Evolutionary conservation across 2,329 filamentous ascomycete species (phyloP), one percentile per base, ranked within the genome.

Genomic region (Magnaporthiopsis incrustans): DNA sequence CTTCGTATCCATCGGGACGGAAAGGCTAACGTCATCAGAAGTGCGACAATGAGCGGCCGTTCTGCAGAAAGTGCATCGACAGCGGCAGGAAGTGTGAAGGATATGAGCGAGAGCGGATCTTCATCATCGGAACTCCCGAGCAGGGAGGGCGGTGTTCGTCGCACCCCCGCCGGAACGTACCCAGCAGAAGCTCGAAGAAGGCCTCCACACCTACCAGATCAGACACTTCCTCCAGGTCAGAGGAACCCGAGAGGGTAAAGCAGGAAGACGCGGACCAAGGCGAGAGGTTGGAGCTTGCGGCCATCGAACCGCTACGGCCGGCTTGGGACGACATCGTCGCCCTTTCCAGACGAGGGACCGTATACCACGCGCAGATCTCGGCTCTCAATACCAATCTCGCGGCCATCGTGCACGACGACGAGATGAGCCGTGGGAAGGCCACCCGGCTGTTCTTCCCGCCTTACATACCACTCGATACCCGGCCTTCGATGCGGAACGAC

Each of bases 21-120:
- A 53, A 53, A 32, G 30, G 30, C 22, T 53, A 61, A 27, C 22
- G 22, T 56, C 38, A 25, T 25, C 18, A 57, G 26, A 68, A 86
- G 83, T 89, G 86, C 72, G 86, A 86, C 73, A 85, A 87, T 67
- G 79, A 83, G 65, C 80, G 81, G 4, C 86, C 86, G 2, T 76
- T 77, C 53, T 89, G 86, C 72, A 80, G 79, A 64, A 87, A 87
- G 70, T 89, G 86, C 71, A 75, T 79, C 64, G 78, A 81, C 68
- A 82, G 80, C 68, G 83, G 84, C 27, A 77, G 84, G 59, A 73
- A 80, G 65, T 89, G 86, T 69, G 81, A 81, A 60, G 86, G 86
- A 56, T 89, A 89, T 72, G 81, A 86, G 70, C 78, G 83, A 56
- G 81, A 87, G 70, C 82, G 81, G 22, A 81, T 88, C 64, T 89